phyloP scores from a whole-genome alignment of 352 stramenopile genomes.

The Blastocystis sp. region DNA sequence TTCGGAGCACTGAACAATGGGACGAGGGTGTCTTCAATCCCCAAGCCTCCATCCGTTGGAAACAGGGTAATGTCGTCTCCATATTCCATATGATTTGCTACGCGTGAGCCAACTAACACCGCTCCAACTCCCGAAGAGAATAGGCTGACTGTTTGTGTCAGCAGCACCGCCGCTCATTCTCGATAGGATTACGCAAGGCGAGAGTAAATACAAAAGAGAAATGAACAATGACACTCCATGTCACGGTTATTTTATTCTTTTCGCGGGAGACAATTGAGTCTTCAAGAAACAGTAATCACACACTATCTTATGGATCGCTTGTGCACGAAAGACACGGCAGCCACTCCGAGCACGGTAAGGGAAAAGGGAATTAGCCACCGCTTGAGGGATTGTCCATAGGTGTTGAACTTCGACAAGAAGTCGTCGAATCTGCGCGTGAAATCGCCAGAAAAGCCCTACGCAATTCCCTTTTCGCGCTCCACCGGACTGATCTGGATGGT shows the following conservation, averaged over 20 bases:
- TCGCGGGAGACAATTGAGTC: neutral
- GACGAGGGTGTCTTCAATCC: neutral
- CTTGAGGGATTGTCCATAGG: neutral
- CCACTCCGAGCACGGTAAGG: neutral
- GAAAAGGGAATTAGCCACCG: neutral
- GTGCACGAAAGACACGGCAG: neutral
- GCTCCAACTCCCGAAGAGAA: neutral
- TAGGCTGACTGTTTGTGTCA: neutral
- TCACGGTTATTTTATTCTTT: neutral
- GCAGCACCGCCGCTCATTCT: neutral
- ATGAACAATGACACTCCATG: neutral
- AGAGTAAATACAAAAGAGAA: neutral
- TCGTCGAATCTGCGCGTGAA: neutral
- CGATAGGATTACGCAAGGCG: neutral
- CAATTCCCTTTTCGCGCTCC: neutral
- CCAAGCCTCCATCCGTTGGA: neutral
- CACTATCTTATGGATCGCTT: too few relatives aligned
- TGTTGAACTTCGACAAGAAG: neutral
- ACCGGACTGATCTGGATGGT: constrained; percentile 11
- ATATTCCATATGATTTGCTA: neutral
- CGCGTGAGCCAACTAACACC: neutral
- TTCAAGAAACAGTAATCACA: neutral
- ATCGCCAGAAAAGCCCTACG: neutral
- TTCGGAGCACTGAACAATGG: neutral
- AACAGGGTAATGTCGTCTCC: neutral